Evolutionary conservation across 768 basidiomycete species (phyloP).

Genomic region (Serendipita indica): DNA sequence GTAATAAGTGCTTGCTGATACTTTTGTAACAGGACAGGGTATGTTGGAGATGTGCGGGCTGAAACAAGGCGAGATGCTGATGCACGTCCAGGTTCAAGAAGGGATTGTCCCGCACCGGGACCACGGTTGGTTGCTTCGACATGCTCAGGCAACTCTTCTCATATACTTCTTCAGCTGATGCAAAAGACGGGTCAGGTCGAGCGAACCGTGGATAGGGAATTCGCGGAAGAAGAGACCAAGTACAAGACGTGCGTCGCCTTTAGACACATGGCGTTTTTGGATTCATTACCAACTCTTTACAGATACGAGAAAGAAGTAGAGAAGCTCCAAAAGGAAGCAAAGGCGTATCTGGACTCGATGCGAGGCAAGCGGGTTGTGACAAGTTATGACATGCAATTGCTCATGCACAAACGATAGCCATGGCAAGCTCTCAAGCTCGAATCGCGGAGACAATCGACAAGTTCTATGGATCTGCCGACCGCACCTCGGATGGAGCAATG

Average conservation of each 20-base stretch:
- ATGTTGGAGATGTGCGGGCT: neutral
- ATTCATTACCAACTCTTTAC: conserved; percentile 10
- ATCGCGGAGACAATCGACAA: conserved; percentile 87
- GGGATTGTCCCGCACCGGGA: conserved; percentile 79
- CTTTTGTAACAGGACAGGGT: neutral
- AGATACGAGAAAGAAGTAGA: conserved; percentile 97
- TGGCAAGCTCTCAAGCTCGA: conserved; percentile 85
- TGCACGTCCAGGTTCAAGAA: conserved; percentile 64
- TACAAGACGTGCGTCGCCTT: conserved; percentile 66
- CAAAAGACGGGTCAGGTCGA: conserved; percentile 99
- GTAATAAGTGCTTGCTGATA: neutral
- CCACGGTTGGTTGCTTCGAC: conserved; percentile 43
- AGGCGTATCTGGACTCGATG: conserved; percentile 90
- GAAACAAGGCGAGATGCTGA: conserved; percentile 6
- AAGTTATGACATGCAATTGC: conserved; percentile 4
- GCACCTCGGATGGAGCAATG: conserved; percentile 84
- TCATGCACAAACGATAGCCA: conserved; percentile 38
- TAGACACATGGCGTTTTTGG: no score
- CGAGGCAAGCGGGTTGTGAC: conserved; percentile 39
- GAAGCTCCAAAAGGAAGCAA: conserved; percentile 86
- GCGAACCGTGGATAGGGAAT: conserved; percentile 86
- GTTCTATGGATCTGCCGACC: conserved; percentile 81
- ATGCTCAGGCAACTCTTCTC: conserved; percentile 10
- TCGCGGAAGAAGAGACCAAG: conserved; percentile 80
- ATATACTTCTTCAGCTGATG: conserved; percentile 42